A percentile compares a stretch with the other conserved stretches of the same genome.
Evolutionary conservation across 2,329 filamentous ascomycete genomes (phyloP).

Genomic region (Colletotrichum musicola): DNA sequence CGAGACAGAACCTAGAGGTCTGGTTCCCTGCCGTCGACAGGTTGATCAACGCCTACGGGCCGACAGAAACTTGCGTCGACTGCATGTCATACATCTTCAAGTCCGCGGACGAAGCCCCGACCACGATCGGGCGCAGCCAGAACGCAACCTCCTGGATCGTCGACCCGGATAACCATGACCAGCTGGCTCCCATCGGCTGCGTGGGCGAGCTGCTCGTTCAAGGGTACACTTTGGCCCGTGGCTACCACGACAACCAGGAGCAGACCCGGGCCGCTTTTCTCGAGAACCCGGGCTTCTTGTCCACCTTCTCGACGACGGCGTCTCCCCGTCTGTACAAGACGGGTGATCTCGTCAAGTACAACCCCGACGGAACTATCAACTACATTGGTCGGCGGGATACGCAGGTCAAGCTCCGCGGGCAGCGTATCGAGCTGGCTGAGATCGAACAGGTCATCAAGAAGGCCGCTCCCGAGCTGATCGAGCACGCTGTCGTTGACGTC

Average conservation of each 20-base stretch:
- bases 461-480: slow-evolving; percentile 32
- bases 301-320: slow-evolving; percentile 28
- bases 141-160: slow-evolving; percentile 46
- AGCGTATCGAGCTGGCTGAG: slow-evolving; percentile 58
- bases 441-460: slow-evolving; percentile 40
- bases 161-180: slow-evolving; percentile 41
- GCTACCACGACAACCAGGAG: slow-evolving; percentile 28
- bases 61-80: slow-evolving; percentile 38
- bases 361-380: slow-evolving; percentile 31
- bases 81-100: slow-evolving; percentile 9
- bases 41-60: slow-evolving; percentile 41
- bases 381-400: slow-evolving; percentile 13
- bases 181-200: slow-evolving; percentile 45
- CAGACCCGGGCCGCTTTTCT: slow-evolving; percentile 42
- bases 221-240: slow-evolving; percentile 17
- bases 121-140: not conserved
- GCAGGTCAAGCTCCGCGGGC: slow-evolving; percentile 16
- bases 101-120: not conserved
- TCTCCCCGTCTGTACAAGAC: slow-evolving; percentile 61
- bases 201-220: slow-evolving; percentile 35
- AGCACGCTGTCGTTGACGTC: slow-evolving; percentile 2
- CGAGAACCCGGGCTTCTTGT: not conserved
- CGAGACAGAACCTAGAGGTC: slow-evolving; percentile 24
- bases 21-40: slow-evolving; percentile 27
- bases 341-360: slow-evolving; percentile 57